A percentile compares a stretch with the other conserved stretches of the same genome.
Evolutionary conservation across 2,329 filamentous ascomycete genomes (phyloP).

Genomic region (Colletotrichum sp.): DNA sequence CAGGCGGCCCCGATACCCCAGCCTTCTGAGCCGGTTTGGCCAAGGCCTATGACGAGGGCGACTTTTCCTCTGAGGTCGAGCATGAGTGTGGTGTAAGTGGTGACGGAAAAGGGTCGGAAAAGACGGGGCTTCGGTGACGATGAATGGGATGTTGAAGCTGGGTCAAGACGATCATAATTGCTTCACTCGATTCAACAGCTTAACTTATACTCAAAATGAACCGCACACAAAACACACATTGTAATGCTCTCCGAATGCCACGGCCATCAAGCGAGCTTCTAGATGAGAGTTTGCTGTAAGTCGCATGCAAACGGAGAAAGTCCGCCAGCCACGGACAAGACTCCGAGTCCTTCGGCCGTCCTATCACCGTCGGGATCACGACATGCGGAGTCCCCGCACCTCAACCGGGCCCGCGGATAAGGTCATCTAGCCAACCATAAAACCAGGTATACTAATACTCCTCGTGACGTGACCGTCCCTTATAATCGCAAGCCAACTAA

Average conservation of each 20-base stretch:
- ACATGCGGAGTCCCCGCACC: conserved; percentile 17
- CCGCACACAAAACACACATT: accelerated
- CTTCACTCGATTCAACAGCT: neutral
- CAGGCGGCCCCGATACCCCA: conserved; percentile 59
- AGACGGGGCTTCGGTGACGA: neutral
- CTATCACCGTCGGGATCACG: conserved; percentile 16
- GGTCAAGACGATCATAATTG: neutral
- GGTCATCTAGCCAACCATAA: conserved; percentile 5
- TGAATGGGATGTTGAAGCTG: neutral
- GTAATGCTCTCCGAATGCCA: neutral
- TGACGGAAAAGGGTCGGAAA: neutral
- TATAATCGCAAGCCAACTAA: neutral
- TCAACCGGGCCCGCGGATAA: neutral
- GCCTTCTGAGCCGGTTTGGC: conserved; percentile 45
- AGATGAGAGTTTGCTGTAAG: neutral
- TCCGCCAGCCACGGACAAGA: neutral
- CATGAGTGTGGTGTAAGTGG: neutral
- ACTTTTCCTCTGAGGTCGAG: conserved; percentile 47
- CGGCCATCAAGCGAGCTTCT: neutral
- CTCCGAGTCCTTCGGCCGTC: neutral
- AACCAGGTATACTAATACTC: neutral
- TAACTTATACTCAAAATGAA: neutral
- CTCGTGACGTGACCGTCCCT: neutral
- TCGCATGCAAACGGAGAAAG: neutral
- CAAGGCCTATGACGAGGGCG: conserved; percentile 50